A percentile compares a stretch with the other conserved stretches of the same genome.
These are phyloP conservation scores for Aspergillus sergii DNA, from an alignment of 2,329 filamentous ascomycete species.

Conservation along the genomic window DNA sequence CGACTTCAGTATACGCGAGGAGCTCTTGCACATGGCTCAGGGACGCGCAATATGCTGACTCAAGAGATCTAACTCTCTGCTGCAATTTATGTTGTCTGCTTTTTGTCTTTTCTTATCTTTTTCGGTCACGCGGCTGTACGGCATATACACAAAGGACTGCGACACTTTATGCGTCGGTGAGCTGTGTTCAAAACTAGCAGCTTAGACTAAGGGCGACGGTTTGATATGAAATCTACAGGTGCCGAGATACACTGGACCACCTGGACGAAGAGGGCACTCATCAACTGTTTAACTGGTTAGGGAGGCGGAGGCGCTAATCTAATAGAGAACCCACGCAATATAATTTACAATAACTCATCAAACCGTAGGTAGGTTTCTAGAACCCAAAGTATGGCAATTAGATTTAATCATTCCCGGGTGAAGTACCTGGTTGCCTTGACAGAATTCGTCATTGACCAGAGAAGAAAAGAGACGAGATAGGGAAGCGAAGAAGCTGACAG, in stretches of 20 bases:
- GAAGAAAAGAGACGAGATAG: background rate
- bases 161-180: background rate
- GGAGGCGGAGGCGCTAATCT: background rate
- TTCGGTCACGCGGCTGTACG: background rate
- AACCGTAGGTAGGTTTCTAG: background rate
- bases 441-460: background rate
- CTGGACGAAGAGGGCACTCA: background rate
- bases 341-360: background rate
- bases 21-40: background rate
- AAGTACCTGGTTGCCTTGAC: background rate
- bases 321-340: background rate
- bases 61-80: background rate
- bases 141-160: background rate
- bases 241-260: background rate
- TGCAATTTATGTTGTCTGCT: too few species aligned
- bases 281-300: background rate
- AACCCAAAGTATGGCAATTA: background rate
- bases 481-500: background rate
- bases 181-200: background rate
- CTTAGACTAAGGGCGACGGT: background rate
- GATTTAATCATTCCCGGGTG: background rate
- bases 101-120: background rate
- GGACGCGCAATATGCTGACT: background rate
- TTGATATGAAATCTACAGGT: background rate
- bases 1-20: background rate